Base-by-base conservation (phyloP, 139 green algal species). In the Coelastrella sp. region DNA sequence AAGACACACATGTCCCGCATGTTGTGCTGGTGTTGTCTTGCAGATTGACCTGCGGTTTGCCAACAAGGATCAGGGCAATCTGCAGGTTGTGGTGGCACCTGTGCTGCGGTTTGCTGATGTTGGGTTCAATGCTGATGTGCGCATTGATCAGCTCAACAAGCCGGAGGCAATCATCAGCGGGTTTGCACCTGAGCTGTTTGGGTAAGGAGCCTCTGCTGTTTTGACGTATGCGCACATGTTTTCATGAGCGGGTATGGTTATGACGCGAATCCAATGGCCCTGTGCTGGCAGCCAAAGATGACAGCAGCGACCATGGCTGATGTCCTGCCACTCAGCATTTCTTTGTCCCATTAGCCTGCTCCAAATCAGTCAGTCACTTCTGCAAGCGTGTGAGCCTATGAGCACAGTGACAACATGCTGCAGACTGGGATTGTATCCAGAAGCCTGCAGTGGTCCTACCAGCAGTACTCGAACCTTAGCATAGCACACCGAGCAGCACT, bases 41-140 rank as follows among this genome's bases (percentile, higher is more conserved):
- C 92, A 98, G 95, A 98, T 99, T 85, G 97, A 99, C 93, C 82
- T 98, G n/a, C 94, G 97, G 2, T 99, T 97, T 88, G 65, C 80
- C 13, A 96, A 91, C 86, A 84, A 86, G 14, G 94, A 96, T 0
- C 78, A 97, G 85, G 98, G 98, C 20, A 93, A 94, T 2, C 71
- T 99, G 32, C 79, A 92, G 16, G 94, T 99, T 7, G 95, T 99
- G 4, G 96, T 99, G 7, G 98, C 98, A 2, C 98, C 98, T 0
- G 95, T 99, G 87, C 91, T 98, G 59, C 95, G 98, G 5, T 96
- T 95, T 60, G 83, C 89, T 73, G 94, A 95, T 61, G 58, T 96
- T 0, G 94, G 92, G 13, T 96, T 92, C 83, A 95, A 95, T 58
- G 98, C 99, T 86, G 88, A 91, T 54, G 68, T 91, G 56, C 83